Evolutionary conservation across 2,329 filamentous ascomycete species (phyloP).

Genomic region (Plenodomus tracheiphilus): DNA sequence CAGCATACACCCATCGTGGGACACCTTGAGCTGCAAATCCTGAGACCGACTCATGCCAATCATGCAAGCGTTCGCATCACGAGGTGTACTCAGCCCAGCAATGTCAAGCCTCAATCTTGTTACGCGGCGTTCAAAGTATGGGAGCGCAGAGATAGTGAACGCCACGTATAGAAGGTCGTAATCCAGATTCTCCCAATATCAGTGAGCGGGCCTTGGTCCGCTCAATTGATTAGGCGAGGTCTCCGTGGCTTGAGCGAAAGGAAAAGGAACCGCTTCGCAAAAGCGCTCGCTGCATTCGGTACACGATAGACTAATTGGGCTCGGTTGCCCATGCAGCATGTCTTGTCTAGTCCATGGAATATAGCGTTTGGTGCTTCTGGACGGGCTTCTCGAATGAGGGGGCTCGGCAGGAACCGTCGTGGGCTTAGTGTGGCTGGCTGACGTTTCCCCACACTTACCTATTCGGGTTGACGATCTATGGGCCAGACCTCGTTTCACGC

Average conservation of each 20-base stretch:
- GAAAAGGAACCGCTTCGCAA: background rate
- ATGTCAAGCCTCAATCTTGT: background rate
- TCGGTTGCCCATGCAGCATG: background rate
- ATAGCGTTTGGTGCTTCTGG: background rate
- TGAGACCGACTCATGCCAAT: background rate
- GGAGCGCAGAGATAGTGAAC: no score
- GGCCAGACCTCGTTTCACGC: constrained; percentile 1
- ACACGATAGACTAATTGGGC: background rate
- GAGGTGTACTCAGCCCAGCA: background rate
- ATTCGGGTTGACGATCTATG: background rate
- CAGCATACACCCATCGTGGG: background rate
- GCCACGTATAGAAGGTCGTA: no score
- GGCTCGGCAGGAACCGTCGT: no score
- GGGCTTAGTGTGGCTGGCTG: constrained; percentile 2
- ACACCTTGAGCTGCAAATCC: background rate
- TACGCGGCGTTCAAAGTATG: background rate
- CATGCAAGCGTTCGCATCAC: background rate
- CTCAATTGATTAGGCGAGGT: background rate
- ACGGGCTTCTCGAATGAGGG: background rate
- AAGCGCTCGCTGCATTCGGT: no score
- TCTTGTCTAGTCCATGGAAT: background rate
- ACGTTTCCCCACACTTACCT: background rate
- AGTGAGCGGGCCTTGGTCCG: background rate
- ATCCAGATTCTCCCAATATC: background rate
- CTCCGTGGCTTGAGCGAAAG: background rate